Base-by-base conservation (phyloP, 2,329 filamentous ascomycete genomes). In the Phoma herbarum region DNA sequence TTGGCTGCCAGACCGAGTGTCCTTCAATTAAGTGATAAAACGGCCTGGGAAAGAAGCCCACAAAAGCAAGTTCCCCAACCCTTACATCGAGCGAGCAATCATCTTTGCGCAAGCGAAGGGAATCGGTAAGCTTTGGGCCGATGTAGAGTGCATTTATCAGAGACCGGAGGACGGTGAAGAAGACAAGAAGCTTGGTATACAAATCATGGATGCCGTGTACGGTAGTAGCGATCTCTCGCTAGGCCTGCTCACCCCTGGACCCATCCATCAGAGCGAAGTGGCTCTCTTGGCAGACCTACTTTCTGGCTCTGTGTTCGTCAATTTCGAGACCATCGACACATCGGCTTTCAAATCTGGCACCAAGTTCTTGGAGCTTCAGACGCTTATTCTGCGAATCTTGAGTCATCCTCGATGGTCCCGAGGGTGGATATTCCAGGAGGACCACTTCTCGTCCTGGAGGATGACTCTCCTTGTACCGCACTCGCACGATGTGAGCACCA, bases 121-220 rank as follows among this genome's bases (percentile, higher is more conserved):
- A 0, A 59, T 67, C 14, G 39, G 35, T 0, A 54, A 37, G 22
- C 20, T 69, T 5, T 70, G 65, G 65, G 56, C 68, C 10, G 65
- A 69, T 33, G 65, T 52, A 43, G 65, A 67, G 16, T 67, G 64
- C 25, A 69, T 70, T 16, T 65, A 62, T 16, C 67, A 70, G 35
- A 51, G 46, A n/a, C 2, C 18, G 3, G 62, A 37, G n/a, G 64
- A 65, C 16, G 39, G 48, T 23, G 45, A 46, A 7, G 12, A 35
- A 2, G 67, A 68, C 22, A 31, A 28, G 10, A 37, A 47, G 2
- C 50, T 60, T 14, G 66, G 63, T 1, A 45, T 68, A 11, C 66
- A 68, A 35, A 61, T 62, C 37, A 69, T 69, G 65, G 65, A 69
- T 20, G 50, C 57, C 8, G 62, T 70, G 1, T 68, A 70, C 10